Base-by-base conservation (phyloP, 495 filamentous ascomycete species). In the Echria macrotheca region DNA sequence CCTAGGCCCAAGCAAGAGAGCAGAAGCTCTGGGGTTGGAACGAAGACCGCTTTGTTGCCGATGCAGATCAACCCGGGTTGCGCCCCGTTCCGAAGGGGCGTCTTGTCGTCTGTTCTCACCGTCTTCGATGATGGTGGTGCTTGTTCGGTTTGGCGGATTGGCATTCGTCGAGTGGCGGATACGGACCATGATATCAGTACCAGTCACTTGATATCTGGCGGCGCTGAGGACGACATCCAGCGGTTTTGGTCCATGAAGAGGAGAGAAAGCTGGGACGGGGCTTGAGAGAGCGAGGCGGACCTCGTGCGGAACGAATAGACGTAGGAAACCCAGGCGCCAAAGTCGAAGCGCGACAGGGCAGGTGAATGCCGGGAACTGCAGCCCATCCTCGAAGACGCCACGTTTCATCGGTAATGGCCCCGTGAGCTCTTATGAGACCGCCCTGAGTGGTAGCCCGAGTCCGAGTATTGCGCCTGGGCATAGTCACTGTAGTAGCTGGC, bases 341-440 rank as follows among this genome's bases (percentile, higher is more conserved):
- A 66, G 48, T 69, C 65, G 51, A 76, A 75, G 55, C 47, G 63
- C 50, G 59, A 58, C 52, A 75, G 54, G 44, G 72, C 68, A 35
- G 65, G 66, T 41, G 66, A 67, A 65, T 66, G 68, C 71, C 70
- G 66, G 55, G 64, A 57, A 48, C 44, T 68, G 60, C 60, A 72
- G 57, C 68, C 71, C 65, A 69, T 72, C 69, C 63, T 65, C 69
- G 71, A 75, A 74, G 73, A 77, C 72, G 69, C 50, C 37, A 77
- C 61, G 46, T 64, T 75, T 79, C 74, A 79, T 49, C 74, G 66
- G 47, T 71, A 66, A 36, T 66, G 65, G 33, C 53, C 44, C 35
- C 57, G 54, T 0, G 69, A 75, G 61, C 69, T 66, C 47, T 67
- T 62, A 58, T 64, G 59, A 12, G 76, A 78, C 22, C 65, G 61